Evolutionary conservation across 257 asterid genomes (phyloP).

Genomic region (Gentiana dahurica): DNA sequence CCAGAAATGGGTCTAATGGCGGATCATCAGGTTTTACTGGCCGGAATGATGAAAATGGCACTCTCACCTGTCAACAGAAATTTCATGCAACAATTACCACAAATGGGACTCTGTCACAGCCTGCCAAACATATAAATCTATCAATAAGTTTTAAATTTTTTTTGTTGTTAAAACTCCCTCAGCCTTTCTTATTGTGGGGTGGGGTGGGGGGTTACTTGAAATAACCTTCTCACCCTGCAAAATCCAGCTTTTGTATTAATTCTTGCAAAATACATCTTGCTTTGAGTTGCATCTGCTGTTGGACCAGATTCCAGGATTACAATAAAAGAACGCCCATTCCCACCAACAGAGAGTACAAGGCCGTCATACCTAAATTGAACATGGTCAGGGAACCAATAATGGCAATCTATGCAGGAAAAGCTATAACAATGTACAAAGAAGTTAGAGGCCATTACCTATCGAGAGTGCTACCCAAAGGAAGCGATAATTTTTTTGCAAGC

Average conservation of each 20-base stretch:
- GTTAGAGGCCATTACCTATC: slow-evolving; percentile 50
- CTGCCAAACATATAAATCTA: not conserved
- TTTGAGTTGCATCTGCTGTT: slow-evolving; percentile 56
- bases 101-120: not conserved
- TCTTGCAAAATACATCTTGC: slow-evolving; percentile 78
- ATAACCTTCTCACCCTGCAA: slow-evolving; percentile 66
- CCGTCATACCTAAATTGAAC: slow-evolving; percentile 67
- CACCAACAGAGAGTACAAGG: slow-evolving; percentile 87
- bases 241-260: slow-evolving; percentile 89
- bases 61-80: slow-evolving; percentile 57
- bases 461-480: slow-evolving; percentile 82
- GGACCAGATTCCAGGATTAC: slow-evolving; percentile 93
- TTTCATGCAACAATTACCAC: not conserved
- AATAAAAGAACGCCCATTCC: slow-evolving; percentile 88
- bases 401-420: too few relatives aligned
- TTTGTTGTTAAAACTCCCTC: too few relatives aligned
- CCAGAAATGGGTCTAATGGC: slow-evolving; percentile 91
- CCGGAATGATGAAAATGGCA: slow-evolving; percentile 87
- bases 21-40: slow-evolving; percentile 89
- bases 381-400: not conserved
- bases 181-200: too few relatives aligned
- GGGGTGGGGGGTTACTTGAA: not conserved
- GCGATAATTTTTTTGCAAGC: slow-evolving; percentile 58
- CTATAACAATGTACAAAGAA: too few relatives aligned
- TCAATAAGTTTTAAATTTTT: not conserved